Conservation (phyloP, 345 rosid species). For the Eucalyptus erythrocorys region DNA sequence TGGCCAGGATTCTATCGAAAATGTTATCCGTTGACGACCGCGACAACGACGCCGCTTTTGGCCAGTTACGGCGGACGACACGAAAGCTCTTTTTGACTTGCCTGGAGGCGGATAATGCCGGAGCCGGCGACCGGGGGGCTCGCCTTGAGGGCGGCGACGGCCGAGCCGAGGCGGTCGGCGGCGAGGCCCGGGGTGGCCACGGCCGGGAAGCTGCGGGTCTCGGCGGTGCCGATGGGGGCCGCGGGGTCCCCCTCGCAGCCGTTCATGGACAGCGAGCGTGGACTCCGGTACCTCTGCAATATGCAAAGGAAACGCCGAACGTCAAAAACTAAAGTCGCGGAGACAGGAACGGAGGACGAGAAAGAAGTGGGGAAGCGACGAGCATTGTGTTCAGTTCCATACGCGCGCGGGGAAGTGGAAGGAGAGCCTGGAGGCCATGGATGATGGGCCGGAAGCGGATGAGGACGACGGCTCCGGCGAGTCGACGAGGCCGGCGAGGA, state of each 20-base stretch:
- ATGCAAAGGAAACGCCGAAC: no score
- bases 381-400: background rate
- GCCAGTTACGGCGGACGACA: background rate
- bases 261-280: constrained; percentile 52
- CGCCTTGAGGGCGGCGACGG: constrained; percentile 28
- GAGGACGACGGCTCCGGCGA: background rate
- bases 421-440: background rate
- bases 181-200: constrained; percentile 42
- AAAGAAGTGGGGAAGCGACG: background rate
- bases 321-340: no score
- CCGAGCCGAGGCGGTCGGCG: constrained; percentile 36
- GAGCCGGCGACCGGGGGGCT: constrained; percentile 43
- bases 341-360: background rate
- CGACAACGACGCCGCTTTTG: background rate
- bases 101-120: constrained; percentile 80
- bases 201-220: constrained; percentile 36
- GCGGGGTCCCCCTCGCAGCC: constrained; percentile 51
- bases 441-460: background rate
- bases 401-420: background rate
- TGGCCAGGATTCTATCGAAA: background rate
- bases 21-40: background rate
- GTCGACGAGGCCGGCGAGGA: background rate
- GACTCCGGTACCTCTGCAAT: background rate
- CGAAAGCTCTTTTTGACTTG: background rate
- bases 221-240: constrained; percentile 34